Base-by-base conservation (phyloP, 306 rosid genomes). In the Cyamopsis tetragonoloba region DNA sequence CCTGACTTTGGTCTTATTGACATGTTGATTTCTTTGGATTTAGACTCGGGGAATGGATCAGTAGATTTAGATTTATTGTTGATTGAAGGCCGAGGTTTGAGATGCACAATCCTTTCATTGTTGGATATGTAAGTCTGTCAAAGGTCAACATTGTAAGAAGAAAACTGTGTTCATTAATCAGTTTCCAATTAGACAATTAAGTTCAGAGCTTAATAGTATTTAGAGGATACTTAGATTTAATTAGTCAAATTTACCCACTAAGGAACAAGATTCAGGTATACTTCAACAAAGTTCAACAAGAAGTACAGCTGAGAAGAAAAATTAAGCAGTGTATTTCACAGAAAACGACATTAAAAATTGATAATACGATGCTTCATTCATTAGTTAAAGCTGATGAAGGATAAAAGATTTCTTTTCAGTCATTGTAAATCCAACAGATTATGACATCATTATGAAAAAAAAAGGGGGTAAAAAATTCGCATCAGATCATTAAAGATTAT, bases 71-170 rank as follows among this genome's bases (percentile, higher is more conserved):
- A 61, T 72, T 83, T 89, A 6, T 70, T 81, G 19, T 70, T 81
- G 19, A 86, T 83, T 49, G 80, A 79, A 38, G 87, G 86, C n/a
- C 99, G 84, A 14, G 96, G 91, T 83, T 88, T 84, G 60, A 93
- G 84, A 82, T 93, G 99, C 75, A 93, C 88, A 50, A 92, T 89
- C 65, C 84, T 90, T 72, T 88, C 96, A 17, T 92, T 92, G 27
- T 93, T 93, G 70, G 87, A 88, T 78, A 88, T 90, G 62, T 90
- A 93, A 35, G 96, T 90, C 99, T 93, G 85, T 10, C 46, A 50
- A 47, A 79, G 58, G 41, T 20, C 46, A 41, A 57, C 30, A 58
- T 51, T 62, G 79, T 63, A 48, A 37, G 43, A 49, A 53, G 28
- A 47, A 72, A 48, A 24, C 43, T 17, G 20, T 7, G 13, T 46